Evolutionary conservation across 73 alveolate genomes (phyloP).

Genomic region (Uronychia setigera): DNA sequence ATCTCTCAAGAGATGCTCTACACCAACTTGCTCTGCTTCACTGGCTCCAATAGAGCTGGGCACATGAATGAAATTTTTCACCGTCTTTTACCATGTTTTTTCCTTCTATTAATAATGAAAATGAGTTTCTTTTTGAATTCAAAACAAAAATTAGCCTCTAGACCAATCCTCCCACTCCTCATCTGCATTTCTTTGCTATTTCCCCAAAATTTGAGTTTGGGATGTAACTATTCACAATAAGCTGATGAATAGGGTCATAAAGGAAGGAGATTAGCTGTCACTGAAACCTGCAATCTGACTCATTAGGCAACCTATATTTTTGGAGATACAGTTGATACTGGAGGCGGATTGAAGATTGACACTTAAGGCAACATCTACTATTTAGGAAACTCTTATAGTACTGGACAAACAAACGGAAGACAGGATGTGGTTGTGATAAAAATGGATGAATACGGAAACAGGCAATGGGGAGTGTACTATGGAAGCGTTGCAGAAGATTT

Average conservation of each 20-base stretch:
- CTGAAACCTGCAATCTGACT: too few species aligned
- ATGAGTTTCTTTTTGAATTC: too few species aligned
- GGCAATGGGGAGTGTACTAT: background rate
- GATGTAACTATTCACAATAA: too few species aligned
- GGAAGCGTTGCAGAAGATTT: background rate
- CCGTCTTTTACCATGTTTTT: too few species aligned
- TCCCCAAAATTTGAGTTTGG: too few species aligned
- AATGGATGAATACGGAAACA: background rate
- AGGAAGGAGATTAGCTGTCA: too few species aligned
- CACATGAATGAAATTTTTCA: constrained; percentile 86
- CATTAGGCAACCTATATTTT: too few species aligned
- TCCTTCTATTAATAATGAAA: too few species aligned
- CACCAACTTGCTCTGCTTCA: constrained; percentile 99
- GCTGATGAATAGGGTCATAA: too few species aligned
- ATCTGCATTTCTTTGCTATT: too few species aligned
- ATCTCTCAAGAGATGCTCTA: constrained; percentile 98
- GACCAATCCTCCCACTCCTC: too few species aligned
- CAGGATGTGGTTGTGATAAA: background rate
- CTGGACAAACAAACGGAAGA: background rate
- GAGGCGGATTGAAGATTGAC: background rate
- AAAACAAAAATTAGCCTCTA: too few species aligned
- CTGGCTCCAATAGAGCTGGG: constrained; percentile 91
- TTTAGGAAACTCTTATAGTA: background rate
- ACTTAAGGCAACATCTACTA: background rate
- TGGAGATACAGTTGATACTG: background rate